Evolutionary conservation across 345 rosid species (phyloP).

Genomic region (Erodium maritimum): DNA sequence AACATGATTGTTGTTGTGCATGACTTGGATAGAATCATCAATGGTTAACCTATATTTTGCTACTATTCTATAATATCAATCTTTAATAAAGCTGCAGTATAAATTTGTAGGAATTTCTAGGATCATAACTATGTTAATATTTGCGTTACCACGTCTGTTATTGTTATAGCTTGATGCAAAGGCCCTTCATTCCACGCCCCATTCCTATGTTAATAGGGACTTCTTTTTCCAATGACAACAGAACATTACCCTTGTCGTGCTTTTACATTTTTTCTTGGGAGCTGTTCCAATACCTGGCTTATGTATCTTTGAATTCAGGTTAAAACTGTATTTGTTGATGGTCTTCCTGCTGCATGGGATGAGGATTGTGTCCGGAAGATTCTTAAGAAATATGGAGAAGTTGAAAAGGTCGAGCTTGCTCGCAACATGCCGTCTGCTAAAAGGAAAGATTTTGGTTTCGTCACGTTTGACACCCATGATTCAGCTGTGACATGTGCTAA

Average conservation of each 20-base stretch:
- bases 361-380: slow-evolving; percentile 71
- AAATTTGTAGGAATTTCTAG: not conserved
- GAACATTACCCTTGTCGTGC: too few species aligned
- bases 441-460: slow-evolving; percentile 96
- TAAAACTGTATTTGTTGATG: slow-evolving; percentile 82
- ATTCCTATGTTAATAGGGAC: too few species aligned
- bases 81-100: not conserved
- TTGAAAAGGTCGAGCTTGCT: slow-evolving; percentile 93
- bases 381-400: slow-evolving; percentile 58
- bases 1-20: not conserved
- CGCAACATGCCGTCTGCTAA: slow-evolving; percentile 95
- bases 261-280: not conserved
- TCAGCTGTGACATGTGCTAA: slow-evolving; percentile 90
- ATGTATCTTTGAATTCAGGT: slow-evolving; percentile 38
- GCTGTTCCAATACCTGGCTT: not conserved
- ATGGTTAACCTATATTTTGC: not conserved
- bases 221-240: too few species aligned
- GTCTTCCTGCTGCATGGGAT: slow-evolving; percentile 85
- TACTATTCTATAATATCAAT: not conserved
- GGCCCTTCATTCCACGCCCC: too few species aligned
- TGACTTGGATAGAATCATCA: not conserved
- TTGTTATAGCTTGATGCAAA: too few species aligned
- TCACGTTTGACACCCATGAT: slow-evolving; percentile 83
- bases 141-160: too few species aligned
- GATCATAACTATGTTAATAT: not conserved